phyloP scores from a whole-genome alignment of 306 rosid species.

The Rubus idaeus region DNA sequence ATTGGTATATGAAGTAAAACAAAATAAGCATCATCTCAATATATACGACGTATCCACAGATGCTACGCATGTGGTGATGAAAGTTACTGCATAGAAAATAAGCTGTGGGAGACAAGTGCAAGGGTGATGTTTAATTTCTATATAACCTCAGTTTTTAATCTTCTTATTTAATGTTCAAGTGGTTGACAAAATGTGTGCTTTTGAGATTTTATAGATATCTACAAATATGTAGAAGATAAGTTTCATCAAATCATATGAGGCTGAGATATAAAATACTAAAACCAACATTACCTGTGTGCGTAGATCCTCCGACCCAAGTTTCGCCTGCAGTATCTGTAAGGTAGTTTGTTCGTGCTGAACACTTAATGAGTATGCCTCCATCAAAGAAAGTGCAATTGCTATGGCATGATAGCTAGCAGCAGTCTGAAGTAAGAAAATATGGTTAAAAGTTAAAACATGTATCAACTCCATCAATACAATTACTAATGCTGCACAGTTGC shows the following conservation, averaged over 20 bases:
- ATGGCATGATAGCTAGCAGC: constrained; percentile 99
- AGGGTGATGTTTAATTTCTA: not conserved
- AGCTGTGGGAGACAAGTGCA: not conserved
- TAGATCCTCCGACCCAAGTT: constrained; percentile 92
- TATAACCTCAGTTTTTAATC: not conserved
- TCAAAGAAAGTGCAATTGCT: constrained; percentile 97
- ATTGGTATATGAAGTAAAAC: not conserved
- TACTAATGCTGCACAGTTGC: not conserved
- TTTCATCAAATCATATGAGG: constrained; percentile 5
- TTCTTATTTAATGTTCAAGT: not conserved
- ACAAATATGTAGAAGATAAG: not conserved
- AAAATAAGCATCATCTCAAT: not conserved
- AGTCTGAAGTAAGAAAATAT: constrained; percentile 54
- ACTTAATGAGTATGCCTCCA: constrained; percentile 95
- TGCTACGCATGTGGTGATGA: not conserved
- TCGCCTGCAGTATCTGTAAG: constrained; percentile 89
- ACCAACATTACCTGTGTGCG: constrained; percentile 74
- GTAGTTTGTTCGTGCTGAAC: constrained; percentile 99
- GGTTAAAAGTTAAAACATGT: constrained; percentile 23
- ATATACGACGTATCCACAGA: not conserved
- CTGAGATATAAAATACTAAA: constrained; percentile 10
- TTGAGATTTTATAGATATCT: not conserved
- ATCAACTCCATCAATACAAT: not conserved
- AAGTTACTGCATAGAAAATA: not conserved
- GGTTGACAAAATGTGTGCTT: not conserved